A percentile compares a stretch with the other conserved stretches of the same genome.
phyloP scores from a whole-genome alignment of 225 moss, liverwort and hornwort genomes.

The Asterella californica region DNA sequence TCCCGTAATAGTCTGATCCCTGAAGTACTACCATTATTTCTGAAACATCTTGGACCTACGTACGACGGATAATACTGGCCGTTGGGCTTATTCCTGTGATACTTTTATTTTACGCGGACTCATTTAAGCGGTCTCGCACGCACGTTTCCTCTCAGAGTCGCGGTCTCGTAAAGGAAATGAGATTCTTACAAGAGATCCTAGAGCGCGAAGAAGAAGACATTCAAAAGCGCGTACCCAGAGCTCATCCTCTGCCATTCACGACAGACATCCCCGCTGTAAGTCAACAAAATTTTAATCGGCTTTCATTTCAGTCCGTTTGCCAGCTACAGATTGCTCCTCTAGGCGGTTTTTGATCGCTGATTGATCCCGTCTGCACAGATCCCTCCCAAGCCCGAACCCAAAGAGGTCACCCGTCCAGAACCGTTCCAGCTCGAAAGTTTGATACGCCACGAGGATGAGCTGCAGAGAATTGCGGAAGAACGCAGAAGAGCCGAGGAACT shows the following conservation, averaged over 20 bases:
- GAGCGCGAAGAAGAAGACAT: slow-evolving; percentile 65
- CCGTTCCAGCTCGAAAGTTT: slow-evolving; percentile 81
- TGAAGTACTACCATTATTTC: background rate
- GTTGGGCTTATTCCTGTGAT: too few relatives aligned
- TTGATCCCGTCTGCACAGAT: slow-evolving; percentile 30
- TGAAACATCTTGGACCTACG: background rate
- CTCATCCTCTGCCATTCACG: slow-evolving; percentile 86
- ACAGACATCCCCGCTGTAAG: slow-evolving; percentile 81
- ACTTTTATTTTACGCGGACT: background rate
- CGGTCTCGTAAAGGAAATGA: slow-evolving; percentile 77
- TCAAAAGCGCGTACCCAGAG: slow-evolving; percentile 77
- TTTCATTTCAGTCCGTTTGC: background rate
- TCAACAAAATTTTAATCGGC: background rate
- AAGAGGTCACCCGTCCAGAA: slow-evolving; percentile 62
- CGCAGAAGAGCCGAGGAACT: slow-evolving; percentile 39
- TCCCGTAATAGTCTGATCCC: background rate
- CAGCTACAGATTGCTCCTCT: too few relatives aligned
- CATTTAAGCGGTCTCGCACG: background rate
- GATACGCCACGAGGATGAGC: slow-evolving; percentile 67
- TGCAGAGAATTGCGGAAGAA: slow-evolving; percentile 47
- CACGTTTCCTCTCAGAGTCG: slow-evolving; percentile 50
- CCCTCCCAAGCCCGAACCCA: slow-evolving; percentile 63
- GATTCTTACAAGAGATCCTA: slow-evolving; percentile 69
- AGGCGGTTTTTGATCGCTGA: background rate
- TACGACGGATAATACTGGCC: too few relatives aligned